These are phyloP conservation scores for Penicillium cosmopolitanum DNA, from an alignment of 495 filamentous ascomycete species.

Conservation along the genomic window DNA sequence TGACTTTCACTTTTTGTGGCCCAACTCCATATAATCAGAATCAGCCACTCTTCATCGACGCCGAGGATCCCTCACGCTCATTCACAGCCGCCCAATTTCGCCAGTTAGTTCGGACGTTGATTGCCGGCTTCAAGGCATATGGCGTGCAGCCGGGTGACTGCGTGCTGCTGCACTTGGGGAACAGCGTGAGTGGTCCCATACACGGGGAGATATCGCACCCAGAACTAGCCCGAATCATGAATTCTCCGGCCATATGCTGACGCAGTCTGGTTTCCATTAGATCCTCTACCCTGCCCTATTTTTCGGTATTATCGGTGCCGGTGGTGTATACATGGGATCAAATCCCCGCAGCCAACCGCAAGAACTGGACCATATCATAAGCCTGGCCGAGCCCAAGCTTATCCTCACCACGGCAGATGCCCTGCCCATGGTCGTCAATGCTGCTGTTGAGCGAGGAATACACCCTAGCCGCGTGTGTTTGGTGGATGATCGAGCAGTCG, in stretches of 20 bases:
- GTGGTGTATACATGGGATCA: conserved; percentile 44
- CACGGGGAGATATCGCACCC: neutral
- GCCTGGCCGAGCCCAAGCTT: conserved; percentile 34
- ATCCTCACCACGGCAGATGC: conserved; percentile 35
- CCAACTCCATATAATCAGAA: conserved; percentile 39
- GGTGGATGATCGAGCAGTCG: conserved; percentile 46
- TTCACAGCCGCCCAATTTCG: conserved; percentile 57
- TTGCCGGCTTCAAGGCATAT: conserved; percentile 58
- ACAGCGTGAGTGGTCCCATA: conserved; percentile 49
- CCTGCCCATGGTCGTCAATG: conserved; percentile 24
- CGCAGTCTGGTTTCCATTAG: conserved; percentile 27
- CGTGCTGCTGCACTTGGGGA: conserved; percentile 64
- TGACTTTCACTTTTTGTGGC: conserved; percentile 45
- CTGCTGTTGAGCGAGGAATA: conserved; percentile 43
- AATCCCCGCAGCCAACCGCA: conserved; percentile 37
- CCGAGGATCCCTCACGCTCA: conserved; percentile 54
- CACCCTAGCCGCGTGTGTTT: conserved; percentile 53
- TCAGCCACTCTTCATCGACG: conserved; percentile 59
- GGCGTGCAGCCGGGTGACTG: conserved; percentile 59
- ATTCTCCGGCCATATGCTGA: conserved; percentile 12
- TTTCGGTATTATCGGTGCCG: conserved; percentile 51
- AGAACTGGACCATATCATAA: conserved; percentile 38
- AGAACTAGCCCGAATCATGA: neutral
- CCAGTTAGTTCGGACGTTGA: conserved; percentile 52
- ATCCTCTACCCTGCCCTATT: conserved; percentile 54